Conservation (phyloP, 257 asterid species). For the Gentiana straminea region DNA sequence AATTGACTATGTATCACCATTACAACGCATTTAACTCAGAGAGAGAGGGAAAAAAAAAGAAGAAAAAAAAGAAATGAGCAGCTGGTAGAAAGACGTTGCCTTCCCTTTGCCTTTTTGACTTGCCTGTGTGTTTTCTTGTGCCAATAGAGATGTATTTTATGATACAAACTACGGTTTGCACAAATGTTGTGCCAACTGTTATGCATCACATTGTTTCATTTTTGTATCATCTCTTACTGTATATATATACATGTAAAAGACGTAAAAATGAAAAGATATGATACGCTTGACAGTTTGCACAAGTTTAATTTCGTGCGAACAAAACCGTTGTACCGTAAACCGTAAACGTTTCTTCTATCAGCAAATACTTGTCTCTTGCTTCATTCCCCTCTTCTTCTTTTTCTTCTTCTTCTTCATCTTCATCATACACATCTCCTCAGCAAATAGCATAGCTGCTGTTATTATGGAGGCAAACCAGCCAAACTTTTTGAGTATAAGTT, state of each 20-base stretch:
- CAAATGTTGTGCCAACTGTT: too few species aligned
- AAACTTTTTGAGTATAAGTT: not conserved
- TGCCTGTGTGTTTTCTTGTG: conserved; percentile 26
- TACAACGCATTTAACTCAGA: too few species aligned
- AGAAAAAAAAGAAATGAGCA: conserved; percentile 6
- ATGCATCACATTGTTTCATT: too few species aligned
- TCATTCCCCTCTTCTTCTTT: conserved; percentile 8
- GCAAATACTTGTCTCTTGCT: not conserved
- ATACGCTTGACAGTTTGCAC: too few species aligned
- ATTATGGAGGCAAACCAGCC: not conserved
- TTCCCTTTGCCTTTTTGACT: conserved; percentile 64
- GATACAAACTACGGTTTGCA: too few species aligned
- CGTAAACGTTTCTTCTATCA: too few species aligned
- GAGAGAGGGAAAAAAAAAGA: not conserved
- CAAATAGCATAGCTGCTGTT: not conserved
- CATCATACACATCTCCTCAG: conserved; percentile 9
- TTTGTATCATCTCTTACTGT: too few species aligned
- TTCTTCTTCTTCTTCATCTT: conserved; percentile 29
- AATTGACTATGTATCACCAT: too few species aligned
- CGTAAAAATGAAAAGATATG: too few species aligned
- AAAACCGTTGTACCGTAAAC: too few species aligned
- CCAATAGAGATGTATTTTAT: conserved; percentile 3
- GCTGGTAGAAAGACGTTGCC: conserved; percentile 65
- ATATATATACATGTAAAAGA: too few species aligned
- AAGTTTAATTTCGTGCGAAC: too few species aligned